phyloP scores from a whole-genome alignment of 768 basidiomycete genomes.

The Royoungia palumana region DNA sequence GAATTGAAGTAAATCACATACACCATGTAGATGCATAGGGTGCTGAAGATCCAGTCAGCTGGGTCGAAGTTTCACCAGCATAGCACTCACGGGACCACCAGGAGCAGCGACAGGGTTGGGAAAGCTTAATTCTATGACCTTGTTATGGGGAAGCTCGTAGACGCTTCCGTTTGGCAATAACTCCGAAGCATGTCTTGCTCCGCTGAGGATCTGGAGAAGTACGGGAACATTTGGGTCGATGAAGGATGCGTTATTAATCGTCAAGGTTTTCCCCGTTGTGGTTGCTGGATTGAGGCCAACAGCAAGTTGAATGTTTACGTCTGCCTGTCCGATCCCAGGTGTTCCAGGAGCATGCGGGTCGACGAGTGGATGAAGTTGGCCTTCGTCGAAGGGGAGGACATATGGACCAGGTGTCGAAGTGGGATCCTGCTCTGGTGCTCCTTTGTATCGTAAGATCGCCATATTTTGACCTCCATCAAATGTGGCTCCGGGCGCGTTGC shows the following conservation, averaged over 20 bases:
- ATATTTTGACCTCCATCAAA: slow-evolving; percentile 40
- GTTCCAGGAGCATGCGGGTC: slow-evolving; percentile 33
- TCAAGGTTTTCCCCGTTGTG: background rate
- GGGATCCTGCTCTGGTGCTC: slow-evolving; percentile 30
- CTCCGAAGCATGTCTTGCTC: slow-evolving; percentile 39
- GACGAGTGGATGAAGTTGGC: slow-evolving; percentile 34
- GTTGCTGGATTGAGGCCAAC: background rate
- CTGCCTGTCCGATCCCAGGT: slow-evolving; percentile 35
- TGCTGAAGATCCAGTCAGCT: slow-evolving; percentile 16
- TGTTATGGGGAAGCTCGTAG: slow-evolving; percentile 41
- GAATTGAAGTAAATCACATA: slow-evolving; percentile 12
- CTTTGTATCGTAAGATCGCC: slow-evolving; percentile 46
- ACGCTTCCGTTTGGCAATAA: slow-evolving; percentile 49
- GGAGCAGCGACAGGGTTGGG: slow-evolving; percentile 27
- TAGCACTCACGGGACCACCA: slow-evolving; percentile 23
- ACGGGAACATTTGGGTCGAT: slow-evolving; percentile 44
- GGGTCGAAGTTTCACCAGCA: too few species aligned
- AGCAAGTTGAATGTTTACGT: slow-evolving; percentile 31
- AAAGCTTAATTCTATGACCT: slow-evolving; percentile 42
- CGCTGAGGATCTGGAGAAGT: slow-evolving; percentile 53
- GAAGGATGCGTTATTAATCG: slow-evolving; percentile 30
- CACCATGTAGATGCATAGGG: slow-evolving; percentile 36
- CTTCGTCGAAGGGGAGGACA: slow-evolving; percentile 33
- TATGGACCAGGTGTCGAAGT: slow-evolving; percentile 19
- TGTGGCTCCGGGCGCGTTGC: slow-evolving; percentile 26